Conservation (phyloP, 441 rosid species). For the Adansonia grandidieri region DNA sequence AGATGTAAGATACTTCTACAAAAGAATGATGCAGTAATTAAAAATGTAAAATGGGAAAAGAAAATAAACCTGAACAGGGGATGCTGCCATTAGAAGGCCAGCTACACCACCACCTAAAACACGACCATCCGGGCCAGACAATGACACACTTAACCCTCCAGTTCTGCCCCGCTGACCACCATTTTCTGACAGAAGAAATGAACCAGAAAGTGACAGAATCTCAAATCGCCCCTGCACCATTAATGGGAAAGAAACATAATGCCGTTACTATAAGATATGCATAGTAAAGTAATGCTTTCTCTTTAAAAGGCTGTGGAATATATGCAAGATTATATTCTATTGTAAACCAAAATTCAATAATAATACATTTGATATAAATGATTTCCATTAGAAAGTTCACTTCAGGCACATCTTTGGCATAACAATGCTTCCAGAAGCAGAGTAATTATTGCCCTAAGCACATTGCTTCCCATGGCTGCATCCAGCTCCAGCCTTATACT, state of each 20-base stretch:
- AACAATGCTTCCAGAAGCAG: conserved; percentile 6
- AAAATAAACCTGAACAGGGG: conserved; percentile 64
- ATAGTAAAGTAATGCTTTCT: background rate
- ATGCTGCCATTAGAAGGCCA: conserved; percentile 72
- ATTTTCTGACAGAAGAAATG: conserved; percentile 57
- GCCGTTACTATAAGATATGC: conserved; percentile 10
- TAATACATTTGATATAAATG: background rate
- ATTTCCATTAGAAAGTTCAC: background rate
- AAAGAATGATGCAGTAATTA: background rate
- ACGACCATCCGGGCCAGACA: conserved; percentile 66
- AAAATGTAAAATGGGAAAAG: conserved; percentile 4
- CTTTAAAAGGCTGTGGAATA: background rate
- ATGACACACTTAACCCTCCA: conserved; percentile 60
- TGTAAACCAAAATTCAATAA: background rate
- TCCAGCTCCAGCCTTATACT: conserved; percentile 12
- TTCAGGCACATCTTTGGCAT: background rate
- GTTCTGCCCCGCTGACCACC: conserved; percentile 61
- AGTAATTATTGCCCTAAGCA: background rate
- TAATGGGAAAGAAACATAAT: conserved; percentile 12
- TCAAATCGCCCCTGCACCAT: conserved; percentile 61
- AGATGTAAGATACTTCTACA: background rate
- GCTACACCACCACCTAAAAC: conserved; percentile 81
- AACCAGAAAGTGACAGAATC: conserved; percentile 69
- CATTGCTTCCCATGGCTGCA: background rate
- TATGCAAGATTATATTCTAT: conserved; percentile 4